Conservation (phyloP, 2,329 filamentous ascomycete species). For the Talaromyces atroroseus region DNA sequence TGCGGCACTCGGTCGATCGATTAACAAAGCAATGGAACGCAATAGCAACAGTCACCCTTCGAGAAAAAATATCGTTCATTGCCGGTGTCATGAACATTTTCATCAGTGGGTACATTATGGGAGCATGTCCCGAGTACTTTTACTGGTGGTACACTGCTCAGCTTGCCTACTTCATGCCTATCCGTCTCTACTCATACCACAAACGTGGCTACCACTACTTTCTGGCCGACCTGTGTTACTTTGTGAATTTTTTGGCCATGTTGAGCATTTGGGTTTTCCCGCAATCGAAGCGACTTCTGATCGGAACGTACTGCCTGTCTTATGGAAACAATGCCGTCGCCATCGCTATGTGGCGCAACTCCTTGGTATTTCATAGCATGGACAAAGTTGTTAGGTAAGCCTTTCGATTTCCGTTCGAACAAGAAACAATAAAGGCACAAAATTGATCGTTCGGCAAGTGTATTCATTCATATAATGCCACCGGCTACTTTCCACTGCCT, state of each 20-base stretch:
- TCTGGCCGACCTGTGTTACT: slow-evolving; percentile 94
- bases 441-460: slow-evolving; percentile 36
- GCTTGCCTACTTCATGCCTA: slow-evolving; percentile 92
- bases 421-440: no score
- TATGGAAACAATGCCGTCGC: slow-evolving; percentile 96
- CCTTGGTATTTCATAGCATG: slow-evolving; percentile 94
- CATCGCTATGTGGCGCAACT: slow-evolving; percentile 99
- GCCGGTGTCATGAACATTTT: slow-evolving; percentile 96
- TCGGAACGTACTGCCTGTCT: slow-evolving; percentile 83
- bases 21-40: slow-evolving; percentile 83
- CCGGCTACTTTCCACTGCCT: slow-evolving; percentile 89
- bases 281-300: slow-evolving; percentile 82
- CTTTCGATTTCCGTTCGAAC: not conserved
- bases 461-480: slow-evolving; percentile 99
- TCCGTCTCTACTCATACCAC: slow-evolving; percentile 87
- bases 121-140: slow-evolving; percentile 77
- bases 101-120: slow-evolving; percentile 89
- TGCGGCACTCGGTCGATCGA: slow-evolving; percentile 84
- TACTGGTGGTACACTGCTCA: slow-evolving; percentile 89
- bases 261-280: slow-evolving; percentile 88
- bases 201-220: slow-evolving; percentile 94
- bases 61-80: slow-evolving; percentile 95
- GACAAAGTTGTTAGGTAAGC: slow-evolving; percentile 85
- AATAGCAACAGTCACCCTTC: slow-evolving; percentile 76
- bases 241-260: slow-evolving; percentile 82